Evolutionary conservation across 805 yeast species (phyloP), one percentile per base, ranked within the genome.

Genomic region (Starmerella powellii): DNA sequence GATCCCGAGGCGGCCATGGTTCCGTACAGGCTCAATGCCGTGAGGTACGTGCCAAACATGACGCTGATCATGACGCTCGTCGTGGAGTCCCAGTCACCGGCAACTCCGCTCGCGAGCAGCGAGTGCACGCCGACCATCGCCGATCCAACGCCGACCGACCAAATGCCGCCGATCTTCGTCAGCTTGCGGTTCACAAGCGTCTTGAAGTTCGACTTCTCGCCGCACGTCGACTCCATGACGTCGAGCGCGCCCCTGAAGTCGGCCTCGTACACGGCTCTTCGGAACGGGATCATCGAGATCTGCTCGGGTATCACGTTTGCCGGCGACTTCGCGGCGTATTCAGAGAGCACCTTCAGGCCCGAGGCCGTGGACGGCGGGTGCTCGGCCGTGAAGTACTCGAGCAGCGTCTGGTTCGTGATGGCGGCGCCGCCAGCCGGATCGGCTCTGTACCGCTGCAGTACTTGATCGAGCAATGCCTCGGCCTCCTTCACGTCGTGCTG

Each of bases 161-260:
- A 58, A 34, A 50, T 48, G 27, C 62, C 67, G 12, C 68, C 60
- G 3, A 46, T 56, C 51, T 46, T 54, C 28, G 54, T 58, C 12
- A 53, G 33, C 59, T 66, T 56, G 20, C 60, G 46, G 29, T 57
- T 52, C 42, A 62, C 64, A 38, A 64, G 57, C 31, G 57, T 44
- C 2, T 54, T 53, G 10, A 70, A 57, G 58, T 76, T 78, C 48
- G 72, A 68, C 11, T 65, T 58, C 34, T 73, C 71, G 2, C 77
- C 85, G 2, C 75, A 70, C 0, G 91, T 76, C 36, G 68, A 54
- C 47, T 78, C 82, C 18, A 82, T 65, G 34, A 79, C 58, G 36
- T 66, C 65, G 31, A 79, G 58, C 0, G 86, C 83, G 32, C 65
- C 63, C 21, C 67, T 64, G 45, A 77, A 65, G 37, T 78, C 74